phyloP scores from a whole-genome alignment of 1,284 basidiomycete genomes.

The Taiwanofungus camphoratus region DNA sequence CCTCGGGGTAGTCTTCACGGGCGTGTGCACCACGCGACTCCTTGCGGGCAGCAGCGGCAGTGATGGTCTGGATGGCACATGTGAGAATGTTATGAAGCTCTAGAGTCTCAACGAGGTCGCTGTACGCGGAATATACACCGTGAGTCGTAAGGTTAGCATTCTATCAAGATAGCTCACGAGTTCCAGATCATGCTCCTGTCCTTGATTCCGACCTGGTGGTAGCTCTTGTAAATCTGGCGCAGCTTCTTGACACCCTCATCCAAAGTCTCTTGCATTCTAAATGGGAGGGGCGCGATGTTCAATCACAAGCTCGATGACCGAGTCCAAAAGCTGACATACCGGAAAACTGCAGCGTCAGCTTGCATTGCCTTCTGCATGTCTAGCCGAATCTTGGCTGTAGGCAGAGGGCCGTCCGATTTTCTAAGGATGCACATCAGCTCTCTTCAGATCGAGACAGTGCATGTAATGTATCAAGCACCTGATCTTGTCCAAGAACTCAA shows the following conservation, averaged over 20 bases:
- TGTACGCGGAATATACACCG: constrained; percentile 25
- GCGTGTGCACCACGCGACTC: constrained; percentile 98
- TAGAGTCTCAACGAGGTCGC: constrained; percentile 93
- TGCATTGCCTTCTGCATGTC: constrained; percentile 99
- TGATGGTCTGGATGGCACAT: constrained; percentile 94
- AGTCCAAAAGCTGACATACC: constrained; percentile 49
- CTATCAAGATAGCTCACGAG: constrained; percentile 52
- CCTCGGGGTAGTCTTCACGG: constrained; percentile 91
- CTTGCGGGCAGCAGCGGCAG: constrained; percentile 91
- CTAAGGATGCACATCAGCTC: constrained; percentile 28
- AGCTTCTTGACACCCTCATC: constrained; percentile 90
- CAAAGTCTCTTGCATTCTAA: constrained; percentile 83
- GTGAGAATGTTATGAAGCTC: constrained; percentile 96
- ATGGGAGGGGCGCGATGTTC: too few species aligned
- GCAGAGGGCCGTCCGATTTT: constrained; percentile 75
- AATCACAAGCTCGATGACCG: too few species aligned
- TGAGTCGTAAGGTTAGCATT: neutral
- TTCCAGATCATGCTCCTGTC: constrained; percentile 99
- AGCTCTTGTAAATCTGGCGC: constrained; percentile 81
- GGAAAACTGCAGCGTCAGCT: constrained; percentile 86
- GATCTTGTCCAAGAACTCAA: constrained; percentile 90
- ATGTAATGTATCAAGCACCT: constrained; percentile 42
- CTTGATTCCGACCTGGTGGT: constrained; percentile 90
- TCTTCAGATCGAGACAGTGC: neutral
- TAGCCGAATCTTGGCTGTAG: constrained; percentile 88